Evolutionary conservation across 2,329 filamentous ascomycete genomes (phyloP).

Genomic region (Colletotrichum truncatum): DNA sequence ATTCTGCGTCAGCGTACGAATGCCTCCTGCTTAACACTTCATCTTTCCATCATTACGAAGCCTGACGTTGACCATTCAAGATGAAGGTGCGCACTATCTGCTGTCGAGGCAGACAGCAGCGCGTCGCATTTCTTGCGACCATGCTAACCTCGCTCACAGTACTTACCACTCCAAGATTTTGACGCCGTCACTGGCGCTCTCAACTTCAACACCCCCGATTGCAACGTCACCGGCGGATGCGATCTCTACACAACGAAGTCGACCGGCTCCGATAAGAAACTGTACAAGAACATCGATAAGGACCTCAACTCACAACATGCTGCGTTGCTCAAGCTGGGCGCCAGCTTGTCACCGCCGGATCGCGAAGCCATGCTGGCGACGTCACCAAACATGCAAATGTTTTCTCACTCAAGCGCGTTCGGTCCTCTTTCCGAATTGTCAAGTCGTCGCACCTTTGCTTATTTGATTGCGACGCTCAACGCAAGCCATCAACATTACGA

Average conservation of each 20-base stretch:
- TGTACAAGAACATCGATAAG: slow-evolving; percentile 95
- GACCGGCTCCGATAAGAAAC: slow-evolving; percentile 92
- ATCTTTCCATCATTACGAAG: slow-evolving; percentile 11
- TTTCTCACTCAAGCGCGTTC: slow-evolving; percentile 90
- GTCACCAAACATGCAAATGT: slow-evolving; percentile 67
- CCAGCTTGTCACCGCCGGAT: slow-evolving; percentile 86
- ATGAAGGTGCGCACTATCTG: slow-evolving; percentile 32
- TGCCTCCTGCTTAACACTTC: background rate
- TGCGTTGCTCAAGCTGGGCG: slow-evolving; percentile 84
- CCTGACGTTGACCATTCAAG: slow-evolving; percentile 21
- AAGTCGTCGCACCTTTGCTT: slow-evolving; percentile 91
- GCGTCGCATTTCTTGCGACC: slow-evolving; percentile 10
- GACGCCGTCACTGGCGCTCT: slow-evolving; percentile 91
- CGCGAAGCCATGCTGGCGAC: slow-evolving; percentile 73
- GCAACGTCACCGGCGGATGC: slow-evolving; percentile 90
- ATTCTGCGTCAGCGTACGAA: slow-evolving; percentile 3
- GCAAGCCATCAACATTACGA: slow-evolving; percentile 93
- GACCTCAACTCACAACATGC: slow-evolving; percentile 92
- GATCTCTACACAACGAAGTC: slow-evolving; percentile 98
- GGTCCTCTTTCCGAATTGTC: slow-evolving; percentile 88
- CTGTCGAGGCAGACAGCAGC: slow-evolving; percentile 12
- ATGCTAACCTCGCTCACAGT: slow-evolving; percentile 62
- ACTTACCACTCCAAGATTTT: slow-evolving; percentile 89
- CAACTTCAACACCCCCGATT: slow-evolving; percentile 95
- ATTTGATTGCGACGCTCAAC: slow-evolving; percentile 95